Base-by-base conservation (phyloP, 805 yeast genomes). In the Ogataea methanolica region DNA sequence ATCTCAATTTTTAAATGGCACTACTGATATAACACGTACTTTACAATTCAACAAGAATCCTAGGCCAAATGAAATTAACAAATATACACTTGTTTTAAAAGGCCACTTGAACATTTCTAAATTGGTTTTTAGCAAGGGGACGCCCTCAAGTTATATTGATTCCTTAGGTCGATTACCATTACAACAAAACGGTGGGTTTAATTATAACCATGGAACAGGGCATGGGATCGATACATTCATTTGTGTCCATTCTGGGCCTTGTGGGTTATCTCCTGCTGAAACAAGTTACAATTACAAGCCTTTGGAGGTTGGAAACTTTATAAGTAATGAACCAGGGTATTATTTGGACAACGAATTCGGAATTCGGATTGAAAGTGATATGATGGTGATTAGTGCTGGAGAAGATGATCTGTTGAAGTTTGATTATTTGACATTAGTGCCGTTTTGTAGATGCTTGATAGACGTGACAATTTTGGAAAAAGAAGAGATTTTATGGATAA, bases 211-310 rank as follows among this genome's bases (percentile, higher is more conserved):
- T 66, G 98, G 99, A 9, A 89, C 98, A 0, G 97, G 98, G 2
- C 99, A 94, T 66, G 99, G 99, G 5, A 86, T 94, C n/a, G 98
- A 97, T 2, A 76, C 91, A 19, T 92, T 76, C 62, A 79, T 95
- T 41, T 85, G 85, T 63, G 98, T 94, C 16, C 99, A 94, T 64
- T 97, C 95, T 61, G 94, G 95, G 0, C 98, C 98, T 1, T 76
- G 92, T 46, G 96, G 91, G 15, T 81, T 94, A 50, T 88, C 85
- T 49, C 66, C 67, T 12, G 36, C 46, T 5, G 46, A 56, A 39
- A 61, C 68, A 1, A 54, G 57, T 14, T 65, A 65, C 52, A 62
- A 71, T 65, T 61, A 72, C 74, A 58, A 75, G 39, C 81, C 89
- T 6, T 64, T 78, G 42, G 67, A 73, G 46, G 72, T 72, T 14